A percentile compares a stretch with the other conserved stretches of the same genome.
Conservation (phyloP, 768 basidiomycete genomes). For the Lactarius indigo region DNA sequence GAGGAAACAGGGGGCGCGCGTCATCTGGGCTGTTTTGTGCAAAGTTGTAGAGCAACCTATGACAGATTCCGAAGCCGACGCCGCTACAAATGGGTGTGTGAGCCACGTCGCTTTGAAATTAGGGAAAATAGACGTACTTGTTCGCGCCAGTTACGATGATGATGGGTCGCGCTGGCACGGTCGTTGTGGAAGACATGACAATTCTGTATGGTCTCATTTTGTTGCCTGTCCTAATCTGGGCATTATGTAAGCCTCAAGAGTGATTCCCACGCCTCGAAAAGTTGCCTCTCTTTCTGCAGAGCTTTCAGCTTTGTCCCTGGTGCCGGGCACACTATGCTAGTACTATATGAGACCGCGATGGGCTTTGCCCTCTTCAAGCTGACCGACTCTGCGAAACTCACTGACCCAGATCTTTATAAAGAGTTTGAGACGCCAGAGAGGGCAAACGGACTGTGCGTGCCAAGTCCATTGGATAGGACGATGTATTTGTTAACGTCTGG, state of each 20-base stretch:
- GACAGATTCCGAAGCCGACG: slow-evolving; percentile 79
- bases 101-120: background rate
- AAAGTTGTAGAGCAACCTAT: slow-evolving; percentile 69
- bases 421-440: slow-evolving; percentile 91
- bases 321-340: slow-evolving; percentile 62
- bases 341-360: slow-evolving; percentile 92
- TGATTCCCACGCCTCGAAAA: slow-evolving; percentile 18
- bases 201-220: too few species aligned
- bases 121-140: slow-evolving; percentile 28
- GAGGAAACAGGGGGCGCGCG: slow-evolving; percentile 43
- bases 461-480: background rate
- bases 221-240: too few species aligned
- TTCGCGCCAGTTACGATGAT: slow-evolving; percentile 38
- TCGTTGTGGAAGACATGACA: slow-evolving; percentile 1
- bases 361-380: slow-evolving; percentile 99
- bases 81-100: slow-evolving; percentile 45
- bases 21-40: slow-evolving; percentile 50
- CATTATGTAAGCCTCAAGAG: too few species aligned
- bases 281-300: background rate
- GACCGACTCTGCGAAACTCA: slow-evolving; percentile 81
- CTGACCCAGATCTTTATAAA: slow-evolving; percentile 81
- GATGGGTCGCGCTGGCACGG: slow-evolving; percentile 26
- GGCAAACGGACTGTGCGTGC: slow-evolving; percentile 85
- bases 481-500: slow-evolving; percentile 6
- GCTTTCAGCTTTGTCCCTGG: background rate